Conservation (phyloP, 257 asterid genomes). For the Haberlea rhodopensis region DNA sequence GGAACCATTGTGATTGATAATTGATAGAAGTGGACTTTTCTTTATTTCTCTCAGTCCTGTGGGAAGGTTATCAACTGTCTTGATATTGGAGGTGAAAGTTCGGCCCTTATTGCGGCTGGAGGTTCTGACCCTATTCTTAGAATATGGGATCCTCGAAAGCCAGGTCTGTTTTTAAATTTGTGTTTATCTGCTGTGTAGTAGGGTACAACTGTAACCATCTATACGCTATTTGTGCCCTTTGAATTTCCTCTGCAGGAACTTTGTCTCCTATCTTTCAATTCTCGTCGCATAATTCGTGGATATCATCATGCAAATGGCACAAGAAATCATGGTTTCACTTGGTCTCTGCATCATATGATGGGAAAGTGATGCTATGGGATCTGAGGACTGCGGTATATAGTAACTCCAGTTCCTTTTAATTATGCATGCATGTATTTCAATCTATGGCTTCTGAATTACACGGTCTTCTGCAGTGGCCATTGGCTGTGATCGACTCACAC, state of each 20-base stretch:
- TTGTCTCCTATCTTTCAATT: conserved; percentile 75
- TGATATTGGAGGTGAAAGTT: conserved; percentile 95
- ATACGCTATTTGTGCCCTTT: neutral
- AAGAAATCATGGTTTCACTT: conserved; percentile 80
- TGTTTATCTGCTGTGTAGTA: neutral
- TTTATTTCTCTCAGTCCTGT: conserved; percentile 42
- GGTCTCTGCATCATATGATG: conserved; percentile 89
- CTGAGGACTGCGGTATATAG: conserved; percentile 81
- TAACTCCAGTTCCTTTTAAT: conserved; percentile 16
- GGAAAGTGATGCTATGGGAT: conserved; percentile 97
- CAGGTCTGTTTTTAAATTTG: conserved; percentile 46
- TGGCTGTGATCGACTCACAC: conserved; percentile 74
- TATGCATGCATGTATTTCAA: conserved; percentile 15
- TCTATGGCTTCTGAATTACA: conserved; percentile 20
- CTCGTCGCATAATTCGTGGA: conserved; percentile 87
- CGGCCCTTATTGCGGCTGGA: conserved; percentile 82
- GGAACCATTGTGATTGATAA: conserved; percentile 9
- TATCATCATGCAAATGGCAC: conserved; percentile 98
- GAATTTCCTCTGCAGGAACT: conserved; percentile 48
- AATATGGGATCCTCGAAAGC: conserved; percentile 99
- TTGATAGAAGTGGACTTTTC: conserved; percentile 8
- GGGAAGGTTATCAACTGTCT: conserved; percentile 83
- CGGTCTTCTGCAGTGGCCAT: conserved; percentile 74
- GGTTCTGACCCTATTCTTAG: conserved; percentile 80
- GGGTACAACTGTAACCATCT: neutral